A percentile compares a stretch with the other conserved stretches of the same genome.
Conservation (phyloP, 1,139 yeast species). For the Candida gigantensis region DNA sequence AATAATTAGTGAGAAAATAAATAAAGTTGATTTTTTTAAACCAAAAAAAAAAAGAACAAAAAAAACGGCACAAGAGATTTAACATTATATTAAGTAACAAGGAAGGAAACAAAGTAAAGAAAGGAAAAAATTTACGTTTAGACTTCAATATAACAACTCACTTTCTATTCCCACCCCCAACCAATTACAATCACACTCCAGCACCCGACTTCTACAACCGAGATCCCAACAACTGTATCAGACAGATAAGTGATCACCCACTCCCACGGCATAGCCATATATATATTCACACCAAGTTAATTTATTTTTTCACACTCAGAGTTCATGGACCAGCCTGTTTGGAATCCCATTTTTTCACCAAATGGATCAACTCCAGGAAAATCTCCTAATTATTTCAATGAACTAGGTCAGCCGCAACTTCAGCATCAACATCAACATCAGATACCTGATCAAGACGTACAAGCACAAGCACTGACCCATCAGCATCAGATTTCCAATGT, state of each 20-base stretch:
- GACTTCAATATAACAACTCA: too few relatives aligned
- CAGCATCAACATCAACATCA: conserved; percentile 2
- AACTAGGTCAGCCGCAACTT: conserved; percentile 3
- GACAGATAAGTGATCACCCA: too few relatives aligned
- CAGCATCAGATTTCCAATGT: conserved; percentile 4
- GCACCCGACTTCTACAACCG: too few relatives aligned
- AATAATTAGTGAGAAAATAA: not conserved
- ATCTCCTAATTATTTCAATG: conserved; percentile 11
- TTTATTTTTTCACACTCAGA: too few relatives aligned
- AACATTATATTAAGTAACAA: not conserved
- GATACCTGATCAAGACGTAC: not conserved
- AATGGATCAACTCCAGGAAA: conserved; percentile 19
- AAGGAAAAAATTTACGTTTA: not conserved
- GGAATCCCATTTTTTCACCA: conserved; percentile 21
- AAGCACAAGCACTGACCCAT: conserved; percentile 2
- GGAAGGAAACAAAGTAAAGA: not conserved
- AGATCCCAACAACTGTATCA: too few relatives aligned
- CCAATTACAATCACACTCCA: too few relatives aligned
- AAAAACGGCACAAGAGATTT: conserved; percentile 1
- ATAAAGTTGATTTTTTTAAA: not conserved
- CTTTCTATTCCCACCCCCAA: too few relatives aligned
- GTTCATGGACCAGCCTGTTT: conserved; percentile 22
- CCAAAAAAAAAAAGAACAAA: not conserved
- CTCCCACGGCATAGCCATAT: too few relatives aligned
- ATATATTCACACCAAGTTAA: too few relatives aligned